Conservation (phyloP, 1,139 yeast species). For the Yamadazyma atmosphaerica region DNA sequence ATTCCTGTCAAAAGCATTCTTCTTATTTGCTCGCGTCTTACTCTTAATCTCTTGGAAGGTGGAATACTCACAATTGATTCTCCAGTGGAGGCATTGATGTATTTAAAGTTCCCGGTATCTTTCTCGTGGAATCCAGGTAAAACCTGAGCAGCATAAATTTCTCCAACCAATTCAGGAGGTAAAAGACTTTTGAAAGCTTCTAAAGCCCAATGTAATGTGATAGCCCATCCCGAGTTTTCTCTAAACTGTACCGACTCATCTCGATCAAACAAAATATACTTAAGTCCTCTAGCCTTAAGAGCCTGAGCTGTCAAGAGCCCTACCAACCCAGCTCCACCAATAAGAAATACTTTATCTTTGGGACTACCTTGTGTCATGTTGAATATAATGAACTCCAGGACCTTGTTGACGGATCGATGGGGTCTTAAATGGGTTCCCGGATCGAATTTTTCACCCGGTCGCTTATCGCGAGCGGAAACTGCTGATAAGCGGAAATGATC, state of each 20-base stretch:
- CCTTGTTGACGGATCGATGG: too few relatives aligned
- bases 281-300: slow-evolving; percentile 19
- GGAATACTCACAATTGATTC: slow-evolving; percentile 25
- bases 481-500: too few relatives aligned
- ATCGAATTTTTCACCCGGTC: too few relatives aligned
- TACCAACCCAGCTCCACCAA: slow-evolving; percentile 25
- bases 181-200: slow-evolving; percentile 20
- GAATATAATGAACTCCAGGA: too few relatives aligned
- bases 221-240: slow-evolving; percentile 29
- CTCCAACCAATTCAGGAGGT: slow-evolving; percentile 17
- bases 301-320: slow-evolving; percentile 27
- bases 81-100: slow-evolving; percentile 26
- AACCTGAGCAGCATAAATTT: slow-evolving; percentile 24
- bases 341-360: slow-evolving; percentile 10
- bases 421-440: too few relatives aligned
- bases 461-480: too few relatives aligned
- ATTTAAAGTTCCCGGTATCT: slow-evolving; percentile 27
- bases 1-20: slow-evolving; percentile 20
- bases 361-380: neutral
- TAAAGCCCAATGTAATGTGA: slow-evolving; percentile 29
- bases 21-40: slow-evolving; percentile 27
- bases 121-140: slow-evolving; percentile 22
- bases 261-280: slow-evolving; percentile 23
- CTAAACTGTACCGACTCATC: slow-evolving; percentile 21
- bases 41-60: slow-evolving; percentile 25